A percentile compares a stretch with the other conserved stretches of the same genome.
Evolutionary conservation across 2,329 filamentous ascomycete species (phyloP).

Genomic region (Onygenales sp.): DNA sequence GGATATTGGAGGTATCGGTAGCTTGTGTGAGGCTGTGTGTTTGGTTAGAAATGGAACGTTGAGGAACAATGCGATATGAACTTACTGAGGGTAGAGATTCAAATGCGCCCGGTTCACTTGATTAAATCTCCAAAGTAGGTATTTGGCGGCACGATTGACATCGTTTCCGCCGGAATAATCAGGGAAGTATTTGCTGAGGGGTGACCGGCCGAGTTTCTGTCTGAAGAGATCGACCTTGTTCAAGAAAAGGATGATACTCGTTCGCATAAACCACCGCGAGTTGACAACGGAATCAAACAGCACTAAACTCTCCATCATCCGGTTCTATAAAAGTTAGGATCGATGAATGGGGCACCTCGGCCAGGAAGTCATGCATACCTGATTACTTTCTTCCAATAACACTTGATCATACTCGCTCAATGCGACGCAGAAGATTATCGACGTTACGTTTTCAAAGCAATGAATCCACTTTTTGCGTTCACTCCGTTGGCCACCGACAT

Average conservation of each 20-base stretch:
- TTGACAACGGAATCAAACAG: constrained; percentile 98
- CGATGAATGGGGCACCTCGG: too few relatives aligned
- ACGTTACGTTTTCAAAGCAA: constrained; percentile 98
- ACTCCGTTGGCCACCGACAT: constrained; percentile 92
- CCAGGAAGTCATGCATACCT: constrained; percentile 48
- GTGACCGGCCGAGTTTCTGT: constrained; percentile 81
- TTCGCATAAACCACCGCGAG: constrained; percentile 97
- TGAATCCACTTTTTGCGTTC: constrained; percentile 99
- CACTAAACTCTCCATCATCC: constrained; percentile 97
- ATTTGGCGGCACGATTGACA: constrained; percentile 96
- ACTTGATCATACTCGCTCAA: constrained; percentile 98
- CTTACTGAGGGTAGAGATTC: constrained; percentile 92
- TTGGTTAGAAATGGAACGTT: constrained; percentile 14
- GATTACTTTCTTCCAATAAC: constrained; percentile 89
- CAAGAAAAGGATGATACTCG: constrained; percentile 94
- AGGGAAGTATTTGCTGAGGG: constrained; percentile 89
- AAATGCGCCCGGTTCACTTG: constrained; percentile 95
- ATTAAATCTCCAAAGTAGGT: constrained; percentile 95
- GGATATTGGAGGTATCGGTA: constrained; percentile 96
- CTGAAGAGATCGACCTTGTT: constrained; percentile 99
- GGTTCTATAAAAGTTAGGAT: constrained; percentile 57
- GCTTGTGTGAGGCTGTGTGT: constrained; percentile 82
- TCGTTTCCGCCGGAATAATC: constrained; percentile 97
- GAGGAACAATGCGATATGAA: background rate
- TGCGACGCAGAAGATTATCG: constrained; percentile 98